phyloP scores from a whole-genome alignment of 257 asterid species.

The Cynanchum wilfordii region DNA sequence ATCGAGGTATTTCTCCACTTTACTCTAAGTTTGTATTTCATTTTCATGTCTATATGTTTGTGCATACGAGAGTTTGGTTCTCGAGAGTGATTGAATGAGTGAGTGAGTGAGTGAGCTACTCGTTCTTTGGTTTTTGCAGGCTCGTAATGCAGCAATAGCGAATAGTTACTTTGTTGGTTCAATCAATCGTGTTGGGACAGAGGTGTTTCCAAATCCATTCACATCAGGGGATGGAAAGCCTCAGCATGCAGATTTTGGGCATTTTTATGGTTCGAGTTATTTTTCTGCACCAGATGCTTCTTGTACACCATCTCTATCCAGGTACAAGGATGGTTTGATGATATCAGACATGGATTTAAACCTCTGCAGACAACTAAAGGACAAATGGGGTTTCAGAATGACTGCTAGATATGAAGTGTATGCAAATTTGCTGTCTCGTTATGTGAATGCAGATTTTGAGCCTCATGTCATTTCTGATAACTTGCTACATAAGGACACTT shows the following conservation, averaged over 20 bases:
- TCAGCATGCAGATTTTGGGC: constrained; percentile 82
- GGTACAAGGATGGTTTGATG: constrained; percentile 68
- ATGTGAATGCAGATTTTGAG: constrained; percentile 72
- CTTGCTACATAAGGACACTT: constrained; percentile 42
- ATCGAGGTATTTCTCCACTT: constrained; percentile 56
- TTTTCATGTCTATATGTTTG: no score
- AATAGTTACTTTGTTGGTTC: constrained; percentile 84
- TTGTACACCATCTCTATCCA: constrained; percentile 81
- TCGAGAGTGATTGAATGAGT: neutral
- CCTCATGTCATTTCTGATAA: constrained; percentile 87
- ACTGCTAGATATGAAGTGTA: constrained; percentile 81
- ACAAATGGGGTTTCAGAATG: constrained; percentile 96
- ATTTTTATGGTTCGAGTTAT: constrained; percentile 91
- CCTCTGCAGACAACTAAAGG: constrained; percentile 85
- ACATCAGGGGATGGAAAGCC: constrained; percentile 97
- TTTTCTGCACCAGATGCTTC: constrained; percentile 89
- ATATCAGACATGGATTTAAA: constrained; percentile 83
- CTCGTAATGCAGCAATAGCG: constrained; percentile 94
- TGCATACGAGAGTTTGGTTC: neutral
- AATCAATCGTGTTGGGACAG: constrained; percentile 89
- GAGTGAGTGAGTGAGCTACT: neutral
- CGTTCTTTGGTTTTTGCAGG: constrained; percentile 39
- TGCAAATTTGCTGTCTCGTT: constrained; percentile 57
- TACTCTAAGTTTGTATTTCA: neutral
- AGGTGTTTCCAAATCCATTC: constrained; percentile 78